Evolutionary conservation across 2,329 filamentous ascomycete species (phyloP).

Genomic region (Ophiosphaerella narmari): DNA sequence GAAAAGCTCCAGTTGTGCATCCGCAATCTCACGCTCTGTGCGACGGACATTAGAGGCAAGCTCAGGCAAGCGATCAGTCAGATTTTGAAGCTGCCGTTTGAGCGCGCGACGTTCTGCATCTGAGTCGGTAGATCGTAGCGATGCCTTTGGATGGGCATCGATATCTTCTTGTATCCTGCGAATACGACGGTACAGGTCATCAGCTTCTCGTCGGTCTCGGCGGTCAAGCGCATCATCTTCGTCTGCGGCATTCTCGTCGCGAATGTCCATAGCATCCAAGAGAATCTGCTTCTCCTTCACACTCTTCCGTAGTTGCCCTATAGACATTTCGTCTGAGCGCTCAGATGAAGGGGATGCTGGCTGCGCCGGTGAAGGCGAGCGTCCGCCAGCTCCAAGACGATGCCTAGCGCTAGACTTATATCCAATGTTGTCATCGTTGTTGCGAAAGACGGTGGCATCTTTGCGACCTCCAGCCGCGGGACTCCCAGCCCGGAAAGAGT

Average conservation of each 20-base stretch:
- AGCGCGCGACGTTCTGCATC: conserved; percentile 85
- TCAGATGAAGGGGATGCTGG: conserved; percentile 58
- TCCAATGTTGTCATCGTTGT: conserved; percentile 87
- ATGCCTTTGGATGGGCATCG: conserved; percentile 83
- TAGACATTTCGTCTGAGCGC: conserved; percentile 75
- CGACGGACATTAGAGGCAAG: conserved; percentile 89
- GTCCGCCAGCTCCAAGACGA: conserved; percentile 69
- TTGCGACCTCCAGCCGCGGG: conserved; percentile 70
- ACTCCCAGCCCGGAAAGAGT: conserved; percentile 78
- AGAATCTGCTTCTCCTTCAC: conserved; percentile 93
- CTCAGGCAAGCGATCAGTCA: conserved; percentile 89
- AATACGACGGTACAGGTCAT: conserved; percentile 92
- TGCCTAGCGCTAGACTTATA: conserved; percentile 94
- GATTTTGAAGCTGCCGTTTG: conserved; percentile 84
- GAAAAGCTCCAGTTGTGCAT: conserved; percentile 90
- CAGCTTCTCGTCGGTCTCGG: conserved; percentile 86
- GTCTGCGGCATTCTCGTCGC: conserved; percentile 85
- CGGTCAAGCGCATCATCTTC: conserved; percentile 92
- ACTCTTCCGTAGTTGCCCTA: conserved; percentile 90
- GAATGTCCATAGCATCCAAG: conserved; percentile 94
- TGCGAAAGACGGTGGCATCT: conserved; percentile 95
- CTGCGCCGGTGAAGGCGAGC: conserved; percentile 77
- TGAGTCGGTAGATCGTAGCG: conserved; percentile 66
- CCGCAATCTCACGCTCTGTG: conserved; percentile 89
- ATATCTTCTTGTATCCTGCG: conserved; percentile 93